Conservation (phyloP, 768 basidiomycete genomes). For the Leccinum subtestaceum region DNA sequence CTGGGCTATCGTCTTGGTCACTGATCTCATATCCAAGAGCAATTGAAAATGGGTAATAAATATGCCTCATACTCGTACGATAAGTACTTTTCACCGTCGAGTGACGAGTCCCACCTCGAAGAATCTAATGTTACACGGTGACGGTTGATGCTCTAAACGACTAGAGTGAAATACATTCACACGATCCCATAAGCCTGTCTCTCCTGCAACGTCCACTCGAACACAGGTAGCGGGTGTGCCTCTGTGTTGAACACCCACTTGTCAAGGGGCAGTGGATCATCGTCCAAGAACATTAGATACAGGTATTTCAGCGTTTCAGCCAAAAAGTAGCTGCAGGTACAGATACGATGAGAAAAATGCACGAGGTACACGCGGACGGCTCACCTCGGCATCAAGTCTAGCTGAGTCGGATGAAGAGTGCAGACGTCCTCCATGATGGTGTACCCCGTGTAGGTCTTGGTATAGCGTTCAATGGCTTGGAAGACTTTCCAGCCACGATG, state of each 20-base stretch:
- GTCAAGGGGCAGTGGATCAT: background rate
- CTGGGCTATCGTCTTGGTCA: too few relatives aligned
- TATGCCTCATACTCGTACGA: background rate
- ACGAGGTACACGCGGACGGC: slow-evolving; percentile 14
- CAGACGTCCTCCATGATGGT: slow-evolving; percentile 51
- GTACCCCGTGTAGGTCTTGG: slow-evolving; percentile 60
- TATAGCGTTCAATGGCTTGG: slow-evolving; percentile 56
- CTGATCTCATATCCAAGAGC: too few relatives aligned
- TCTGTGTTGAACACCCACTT: background rate
- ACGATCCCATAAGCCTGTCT: background rate
- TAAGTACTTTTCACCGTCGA: background rate
- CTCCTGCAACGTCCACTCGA: background rate
- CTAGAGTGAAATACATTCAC: background rate
- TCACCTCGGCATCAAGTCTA: slow-evolving; percentile 71
- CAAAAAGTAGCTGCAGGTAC: background rate
- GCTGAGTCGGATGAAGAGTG: slow-evolving; percentile 31
- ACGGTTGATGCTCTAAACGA: background rate
- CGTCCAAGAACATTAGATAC: background rate
- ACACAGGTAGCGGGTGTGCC: background rate
- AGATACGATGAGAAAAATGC: background rate
- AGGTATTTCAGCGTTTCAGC: background rate
- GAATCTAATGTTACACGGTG: background rate
- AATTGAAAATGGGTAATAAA: too few relatives aligned
- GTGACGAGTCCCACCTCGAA: background rate
- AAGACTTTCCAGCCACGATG: slow-evolving; percentile 70